phyloP scores from a whole-genome alignment of 2,329 filamentous ascomycete genomes.

The Aureobasidium sp. region DNA sequence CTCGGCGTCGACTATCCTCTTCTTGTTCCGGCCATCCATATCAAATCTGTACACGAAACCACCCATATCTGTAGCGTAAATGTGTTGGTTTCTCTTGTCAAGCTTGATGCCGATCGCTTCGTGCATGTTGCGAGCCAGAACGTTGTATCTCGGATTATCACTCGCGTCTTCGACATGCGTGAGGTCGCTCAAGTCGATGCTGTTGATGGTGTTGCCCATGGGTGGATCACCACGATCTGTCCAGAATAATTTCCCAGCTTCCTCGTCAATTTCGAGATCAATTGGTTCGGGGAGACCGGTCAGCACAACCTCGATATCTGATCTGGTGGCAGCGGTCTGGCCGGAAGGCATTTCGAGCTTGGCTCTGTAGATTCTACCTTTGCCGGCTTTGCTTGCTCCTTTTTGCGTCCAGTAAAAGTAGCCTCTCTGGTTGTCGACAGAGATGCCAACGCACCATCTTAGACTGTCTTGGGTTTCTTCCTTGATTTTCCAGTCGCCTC shows the following conservation, averaged over 20 bases:
- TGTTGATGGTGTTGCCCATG: constrained; percentile 48
- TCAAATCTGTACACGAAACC: constrained; percentile 22
- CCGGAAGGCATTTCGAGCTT: constrained; percentile 34
- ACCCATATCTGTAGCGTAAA: constrained; percentile 38
- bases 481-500: constrained; percentile 33
- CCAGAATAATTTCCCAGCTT: constrained; percentile 47
- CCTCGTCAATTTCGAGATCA: constrained; percentile 50
- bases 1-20: background rate
- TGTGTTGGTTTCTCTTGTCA: constrained; percentile 29
- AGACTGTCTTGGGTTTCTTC: constrained; percentile 23
- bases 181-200: background rate
- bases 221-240: constrained; percentile 54
- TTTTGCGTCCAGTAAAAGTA: constrained; percentile 55
- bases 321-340: constrained; percentile 29
- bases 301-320: constrained; percentile 40
- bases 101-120: constrained; percentile 44
- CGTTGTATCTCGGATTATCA: background rate
- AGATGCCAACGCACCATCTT: constrained; percentile 52
- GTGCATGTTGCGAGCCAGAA: constrained; percentile 33
- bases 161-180: background rate
- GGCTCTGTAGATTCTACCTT: constrained; percentile 49
- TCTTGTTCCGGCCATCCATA: constrained; percentile 12
- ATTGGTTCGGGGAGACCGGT: constrained; percentile 49
- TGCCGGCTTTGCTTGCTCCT: constrained; percentile 44
- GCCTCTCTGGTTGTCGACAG: constrained; percentile 36